Percentiles rank a stretch among this genome's conserved stretches.
These are phyloP conservation scores for Tagetes erecta DNA, from an alignment of 129 eudicot species.

Conservation along the genomic window DNA sequence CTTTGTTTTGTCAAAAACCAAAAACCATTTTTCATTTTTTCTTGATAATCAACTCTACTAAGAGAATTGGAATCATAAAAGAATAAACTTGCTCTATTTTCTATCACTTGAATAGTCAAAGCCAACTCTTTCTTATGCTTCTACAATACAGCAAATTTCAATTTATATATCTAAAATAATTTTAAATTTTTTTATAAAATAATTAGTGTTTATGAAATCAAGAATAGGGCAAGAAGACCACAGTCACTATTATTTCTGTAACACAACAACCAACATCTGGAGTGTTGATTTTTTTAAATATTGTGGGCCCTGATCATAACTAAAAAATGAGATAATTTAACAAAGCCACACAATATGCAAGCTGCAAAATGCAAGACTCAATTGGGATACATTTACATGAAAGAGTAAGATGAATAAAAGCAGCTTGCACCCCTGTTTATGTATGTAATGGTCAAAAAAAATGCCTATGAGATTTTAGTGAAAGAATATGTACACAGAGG, in stretches of 20 bases:
- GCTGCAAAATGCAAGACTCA: background rate
- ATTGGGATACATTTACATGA: slow-evolving; percentile 18
- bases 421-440: slow-evolving; percentile 23
- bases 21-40: background rate
- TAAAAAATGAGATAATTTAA: background rate
- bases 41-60: slow-evolving; percentile 8
- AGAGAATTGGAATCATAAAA: slow-evolving; percentile 2
- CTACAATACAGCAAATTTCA: background rate
- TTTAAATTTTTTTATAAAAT: too few species aligned
- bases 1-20: background rate
- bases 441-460: slow-evolving; percentile 17
- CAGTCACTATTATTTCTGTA: too few species aligned
- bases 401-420: slow-evolving; percentile 30
- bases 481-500: slow-evolving; percentile 29
- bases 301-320: too few species aligned
- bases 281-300: too few species aligned
- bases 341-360: background rate
- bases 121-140: slow-evolving; percentile 5
- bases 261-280: too few species aligned
- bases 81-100: background rate
- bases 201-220: background rate
- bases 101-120: slow-evolving; percentile 6
- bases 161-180: background rate
- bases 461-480: slow-evolving; percentile 33
- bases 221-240: background rate